phyloP scores from a whole-genome alignment of 805 yeast species.

The Ogataea methylovora region DNA sequence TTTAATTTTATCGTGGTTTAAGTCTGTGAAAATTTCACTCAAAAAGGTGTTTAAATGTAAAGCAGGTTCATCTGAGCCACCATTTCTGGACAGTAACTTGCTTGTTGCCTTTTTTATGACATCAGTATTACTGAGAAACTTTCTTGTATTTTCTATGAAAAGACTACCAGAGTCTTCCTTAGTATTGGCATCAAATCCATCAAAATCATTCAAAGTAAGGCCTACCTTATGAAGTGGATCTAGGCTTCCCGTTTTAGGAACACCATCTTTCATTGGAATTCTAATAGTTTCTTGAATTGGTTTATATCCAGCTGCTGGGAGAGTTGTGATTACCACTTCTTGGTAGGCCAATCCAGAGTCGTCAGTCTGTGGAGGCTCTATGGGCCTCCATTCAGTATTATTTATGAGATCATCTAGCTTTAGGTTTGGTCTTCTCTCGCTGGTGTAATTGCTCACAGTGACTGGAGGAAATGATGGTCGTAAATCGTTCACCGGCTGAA shows the following conservation, averaged over 20 bases:
- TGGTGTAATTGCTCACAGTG: no score
- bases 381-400: no score
- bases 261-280: neutral
- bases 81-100: neutral
- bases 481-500: no score
- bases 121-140: constrained; percentile 1
- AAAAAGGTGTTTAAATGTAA: neutral
- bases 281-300: neutral
- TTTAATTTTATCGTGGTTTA: neutral
- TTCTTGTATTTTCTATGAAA: constrained; percentile 2
- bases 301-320: neutral
- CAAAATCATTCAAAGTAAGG: neutral
- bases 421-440: no score
- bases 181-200: neutral
- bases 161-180: neutral
- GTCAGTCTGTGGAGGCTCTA: no score
- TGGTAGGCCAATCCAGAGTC: no score
- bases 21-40: neutral
- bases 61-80: neutral
- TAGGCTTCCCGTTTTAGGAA: neutral
- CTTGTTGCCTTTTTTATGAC: neutral
- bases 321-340: neutral
- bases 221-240: no score
- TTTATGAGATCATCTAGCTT: no score
- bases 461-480: no score